A percentile compares a stretch with the other conserved stretches of the same genome.
phyloP scores from a whole-genome alignment of 352 stramenopile species.

The Vaucheria bursata region DNA sequence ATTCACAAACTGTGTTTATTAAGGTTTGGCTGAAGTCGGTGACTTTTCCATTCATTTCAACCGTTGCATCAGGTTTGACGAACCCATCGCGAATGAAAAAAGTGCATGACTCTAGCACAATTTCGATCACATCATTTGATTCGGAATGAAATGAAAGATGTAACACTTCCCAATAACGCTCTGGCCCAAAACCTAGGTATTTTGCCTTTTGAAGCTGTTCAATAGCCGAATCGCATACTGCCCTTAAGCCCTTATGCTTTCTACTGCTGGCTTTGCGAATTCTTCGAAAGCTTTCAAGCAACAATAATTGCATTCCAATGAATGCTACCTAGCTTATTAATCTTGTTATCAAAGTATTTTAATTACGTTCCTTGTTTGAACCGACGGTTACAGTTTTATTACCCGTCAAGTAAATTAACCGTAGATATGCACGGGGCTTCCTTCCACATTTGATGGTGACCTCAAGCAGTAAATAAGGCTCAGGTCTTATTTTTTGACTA shows the following conservation, averaged over 20 bases:
- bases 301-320: not conserved
- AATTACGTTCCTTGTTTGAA: too few species aligned
- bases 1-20: not conserved
- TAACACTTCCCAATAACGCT: constrained; percentile 31
- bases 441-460: too few species aligned
- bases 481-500: too few species aligned
- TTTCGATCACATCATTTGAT: constrained; percentile 31
- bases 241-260: constrained; percentile 16
- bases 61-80: not conserved
- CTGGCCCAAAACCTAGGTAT: constrained; percentile 12
- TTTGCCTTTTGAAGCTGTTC: constrained; percentile 25
- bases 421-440: too few species aligned
- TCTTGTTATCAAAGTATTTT: too few species aligned
- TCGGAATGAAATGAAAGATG: constrained; percentile 17
- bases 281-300: not conserved
- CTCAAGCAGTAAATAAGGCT: too few species aligned
- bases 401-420: too few species aligned
- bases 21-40: not conserved
- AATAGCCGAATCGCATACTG: constrained; percentile 14
- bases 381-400: too few species aligned
- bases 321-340: too few species aligned
- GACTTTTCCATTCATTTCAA: not conserved
- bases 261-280: not conserved
- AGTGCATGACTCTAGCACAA: constrained; percentile 5
- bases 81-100: not conserved